Base-by-base conservation (phyloP, 306 rosid genomes). In the Albizia julibrissin region DNA sequence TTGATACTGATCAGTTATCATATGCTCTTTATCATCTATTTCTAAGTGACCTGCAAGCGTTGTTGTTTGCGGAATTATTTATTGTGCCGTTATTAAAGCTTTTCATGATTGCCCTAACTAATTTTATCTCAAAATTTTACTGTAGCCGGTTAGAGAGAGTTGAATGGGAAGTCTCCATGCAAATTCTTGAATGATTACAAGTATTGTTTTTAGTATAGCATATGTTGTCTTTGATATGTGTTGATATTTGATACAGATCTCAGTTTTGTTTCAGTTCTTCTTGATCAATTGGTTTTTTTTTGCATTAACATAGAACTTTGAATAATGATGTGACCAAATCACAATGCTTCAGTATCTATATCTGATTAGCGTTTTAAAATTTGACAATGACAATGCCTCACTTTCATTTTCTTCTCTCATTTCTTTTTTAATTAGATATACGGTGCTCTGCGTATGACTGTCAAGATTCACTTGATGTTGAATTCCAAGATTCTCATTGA, bases 381-480 rank as follows among this genome's bases (percentile, higher is more conserved):
- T 70, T 59, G 34, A 81, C 66, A 10, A 62, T n/a, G 74, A 44
- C 59, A 18, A 50, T 50, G 59, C 62, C 66, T 81, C 47, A 42
- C 43, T 75, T 81, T 49, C 58, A 3, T 58, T 64, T 66, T 74
- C 21, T 66, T 67, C 2, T 22, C 10, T 40, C 4, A 0, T 40
- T 15, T 40, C 34, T 37, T 67, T 22, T 31, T 54, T n/a, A 80
- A 74, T 78, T 88, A 95, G 99, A 92, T 93, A 82, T 95, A 82
- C 84, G 99, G 99, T 76, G 99, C 96, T 50, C 94, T 95, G 83
- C 99, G 99, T 3, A 95, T 93, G 98, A 86, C 94, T 78, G 97
- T 95, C 81, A 95, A 95, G 88, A 95, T 95, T 89, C 91, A 88
- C 86, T 88, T 93, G 89, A 92, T 95, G 98, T 83, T 83, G 91